Conservation (phyloP, 257 asterid species). For the Solanum raphanifolium region DNA sequence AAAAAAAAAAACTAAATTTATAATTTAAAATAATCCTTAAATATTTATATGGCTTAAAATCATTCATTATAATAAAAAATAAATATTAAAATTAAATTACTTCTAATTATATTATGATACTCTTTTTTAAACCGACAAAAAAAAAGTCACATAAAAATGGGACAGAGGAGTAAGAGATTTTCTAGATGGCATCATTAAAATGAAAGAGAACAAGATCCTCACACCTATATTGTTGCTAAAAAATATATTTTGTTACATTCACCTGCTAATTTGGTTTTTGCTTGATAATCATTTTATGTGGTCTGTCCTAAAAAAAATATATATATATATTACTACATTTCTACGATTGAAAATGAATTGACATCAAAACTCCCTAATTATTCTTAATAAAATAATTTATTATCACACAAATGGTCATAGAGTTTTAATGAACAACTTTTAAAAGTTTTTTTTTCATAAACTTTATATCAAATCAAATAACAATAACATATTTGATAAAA, state of each 20-base stretch:
- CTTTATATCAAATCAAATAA: no score
- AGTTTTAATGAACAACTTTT: no score
- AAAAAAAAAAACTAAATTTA: no score
- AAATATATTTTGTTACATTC: neutral
- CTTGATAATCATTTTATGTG: neutral
- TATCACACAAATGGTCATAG: neutral
- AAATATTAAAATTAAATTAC: no score
- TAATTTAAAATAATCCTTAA: fast-evolving
- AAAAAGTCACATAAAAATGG: neutral
- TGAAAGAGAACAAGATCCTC: neutral
- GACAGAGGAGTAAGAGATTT: neutral
- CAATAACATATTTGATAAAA: no score
- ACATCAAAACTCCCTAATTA: neutral
- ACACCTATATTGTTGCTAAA: neutral
- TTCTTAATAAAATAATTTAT: neutral
- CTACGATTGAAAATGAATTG: no score
- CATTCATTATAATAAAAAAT: fast-evolving
- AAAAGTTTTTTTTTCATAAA: no score
- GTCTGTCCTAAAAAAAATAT: no score
- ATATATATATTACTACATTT: no score
- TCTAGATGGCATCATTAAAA: neutral
- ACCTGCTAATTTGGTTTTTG: neutral
- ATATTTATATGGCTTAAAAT: no score
- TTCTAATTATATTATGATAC: no score
- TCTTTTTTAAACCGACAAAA: fast-evolving